These are phyloP conservation scores for Xylariaceae sp. DNA, from an alignment of 2,329 filamentous ascomycete genomes.

Conservation along the genomic window DNA sequence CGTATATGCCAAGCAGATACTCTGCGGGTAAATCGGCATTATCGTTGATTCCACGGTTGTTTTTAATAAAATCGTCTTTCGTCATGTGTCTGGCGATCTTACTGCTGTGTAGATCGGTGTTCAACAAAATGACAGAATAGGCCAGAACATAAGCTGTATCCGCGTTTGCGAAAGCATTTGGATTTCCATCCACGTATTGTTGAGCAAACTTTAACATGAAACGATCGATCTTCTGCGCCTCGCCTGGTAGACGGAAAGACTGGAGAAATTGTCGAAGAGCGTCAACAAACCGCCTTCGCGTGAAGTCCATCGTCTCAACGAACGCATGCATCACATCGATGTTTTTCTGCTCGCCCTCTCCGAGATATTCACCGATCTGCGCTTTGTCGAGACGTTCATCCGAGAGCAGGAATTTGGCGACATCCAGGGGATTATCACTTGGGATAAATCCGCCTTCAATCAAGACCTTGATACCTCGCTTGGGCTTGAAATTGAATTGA, in stretches of 20 bases:
- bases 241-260: slow-evolving; percentile 89
- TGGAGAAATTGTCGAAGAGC: slow-evolving; percentile 88
- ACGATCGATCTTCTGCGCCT: slow-evolving; percentile 98
- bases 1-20: slow-evolving; percentile 83
- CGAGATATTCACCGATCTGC: slow-evolving; percentile 89
- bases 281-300: slow-evolving; percentile 87
- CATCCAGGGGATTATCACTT: slow-evolving; percentile 74
- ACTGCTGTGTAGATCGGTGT: slow-evolving; percentile 89
- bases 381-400: slow-evolving; percentile 89
- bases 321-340: slow-evolving; percentile 99
- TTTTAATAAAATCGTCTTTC: slow-evolving; percentile 97
- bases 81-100: slow-evolving; percentile 88
- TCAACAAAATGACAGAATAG: slow-evolving; percentile 95
- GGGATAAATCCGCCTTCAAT: slow-evolving; percentile 83
- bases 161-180: slow-evolving; percentile 95
- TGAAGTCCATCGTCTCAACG: slow-evolving; percentile 92
- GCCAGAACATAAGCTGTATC: slow-evolving; percentile 95
- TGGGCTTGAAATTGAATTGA: slow-evolving; percentile 97
- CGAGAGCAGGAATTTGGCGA: slow-evolving; percentile 76
- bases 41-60: slow-evolving; percentile 98
- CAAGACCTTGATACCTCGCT: slow-evolving; percentile 82
- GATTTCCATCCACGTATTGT: slow-evolving; percentile 90
- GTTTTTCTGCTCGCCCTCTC: slow-evolving; percentile 88
- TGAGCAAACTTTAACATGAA: slow-evolving; percentile 99
- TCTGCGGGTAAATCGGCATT: slow-evolving; percentile 90